Evolutionary conservation across 345 rosid genomes (phyloP).

Genomic region (Draba incana): DNA sequence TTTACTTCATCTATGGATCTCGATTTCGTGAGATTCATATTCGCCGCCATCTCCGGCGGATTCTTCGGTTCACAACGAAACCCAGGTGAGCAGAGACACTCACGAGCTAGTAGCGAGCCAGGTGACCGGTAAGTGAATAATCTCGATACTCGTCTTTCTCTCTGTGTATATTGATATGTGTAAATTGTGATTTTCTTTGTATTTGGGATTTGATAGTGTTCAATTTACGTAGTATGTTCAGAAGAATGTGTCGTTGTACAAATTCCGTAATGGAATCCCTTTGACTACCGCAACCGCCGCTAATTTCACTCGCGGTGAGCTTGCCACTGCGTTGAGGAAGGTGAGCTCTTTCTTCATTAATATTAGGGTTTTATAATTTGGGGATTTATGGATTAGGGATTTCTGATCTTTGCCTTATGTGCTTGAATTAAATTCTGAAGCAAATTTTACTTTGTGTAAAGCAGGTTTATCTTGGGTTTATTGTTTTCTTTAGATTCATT

Average conservation of each 20-base stretch:
- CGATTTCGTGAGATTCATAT: too few species aligned
- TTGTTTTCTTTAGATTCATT: too few species aligned
- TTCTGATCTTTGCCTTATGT: neutral
- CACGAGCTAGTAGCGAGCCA: slow-evolving; percentile 82
- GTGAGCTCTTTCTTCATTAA: slow-evolving; percentile 38
- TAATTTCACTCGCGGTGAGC: slow-evolving; percentile 89
- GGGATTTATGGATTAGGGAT: neutral
- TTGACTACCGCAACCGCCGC: slow-evolving; percentile 90
- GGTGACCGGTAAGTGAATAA: slow-evolving; percentile 69
- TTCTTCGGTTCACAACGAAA: too few species aligned
- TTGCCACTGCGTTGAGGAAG: slow-evolving; percentile 94
- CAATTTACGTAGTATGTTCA: slow-evolving; percentile 95
- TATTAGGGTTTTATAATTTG: neutral
- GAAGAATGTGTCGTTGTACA: slow-evolving; percentile 91
- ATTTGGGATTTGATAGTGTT: slow-evolving; percentile 49
- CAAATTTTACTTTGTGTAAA: too few species aligned
- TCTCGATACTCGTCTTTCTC: neutral
- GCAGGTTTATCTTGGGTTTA: too few species aligned
- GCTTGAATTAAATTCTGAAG: too few species aligned
- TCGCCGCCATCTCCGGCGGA: too few species aligned
- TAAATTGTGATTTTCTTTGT: neutral
- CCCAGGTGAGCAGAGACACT: too few species aligned
- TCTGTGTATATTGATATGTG: neutral
- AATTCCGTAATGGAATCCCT: slow-evolving; percentile 91
- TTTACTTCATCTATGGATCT: too few species aligned